Conservation (phyloP, 768 basidiomycete species). For the Leccinum subtestaceum region DNA sequence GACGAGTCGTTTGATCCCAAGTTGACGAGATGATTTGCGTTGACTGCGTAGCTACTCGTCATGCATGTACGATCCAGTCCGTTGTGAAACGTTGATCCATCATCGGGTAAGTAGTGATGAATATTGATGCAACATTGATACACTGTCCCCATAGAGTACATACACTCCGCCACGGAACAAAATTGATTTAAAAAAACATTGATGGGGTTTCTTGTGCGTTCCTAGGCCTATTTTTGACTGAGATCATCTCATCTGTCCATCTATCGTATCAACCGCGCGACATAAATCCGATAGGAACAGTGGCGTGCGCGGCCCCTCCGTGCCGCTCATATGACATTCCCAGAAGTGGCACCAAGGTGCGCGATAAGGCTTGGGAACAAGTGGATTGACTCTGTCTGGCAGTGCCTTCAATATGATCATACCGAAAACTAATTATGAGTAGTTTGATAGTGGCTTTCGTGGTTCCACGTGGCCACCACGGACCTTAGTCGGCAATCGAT, state of each 20-base stretch:
- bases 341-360: neutral
- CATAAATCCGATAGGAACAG: neutral
- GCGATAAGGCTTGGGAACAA: conserved; percentile 1
- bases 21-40: neutral
- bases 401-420: neutral
- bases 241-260: neutral
- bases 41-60: neutral
- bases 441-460: neutral
- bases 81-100: neutral
- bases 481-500: neutral
- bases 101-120: neutral
- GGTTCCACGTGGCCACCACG: conserved; percentile 2
- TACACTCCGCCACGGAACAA: too few relatives aligned
- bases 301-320: neutral
- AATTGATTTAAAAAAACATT: too few relatives aligned
- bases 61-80: neutral
- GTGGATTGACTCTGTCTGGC: neutral
- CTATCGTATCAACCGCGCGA: neutral
- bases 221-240: neutral
- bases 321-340: neutral
- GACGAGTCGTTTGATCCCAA: neutral
- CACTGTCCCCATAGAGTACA: too few relatives aligned
- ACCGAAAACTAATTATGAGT: too few relatives aligned
- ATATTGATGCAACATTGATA: too few relatives aligned
- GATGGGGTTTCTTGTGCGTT: neutral